These are phyloP conservation scores for Candida schatavii DNA, from an alignment of 805 yeast species.

Conservation along the genomic window DNA sequence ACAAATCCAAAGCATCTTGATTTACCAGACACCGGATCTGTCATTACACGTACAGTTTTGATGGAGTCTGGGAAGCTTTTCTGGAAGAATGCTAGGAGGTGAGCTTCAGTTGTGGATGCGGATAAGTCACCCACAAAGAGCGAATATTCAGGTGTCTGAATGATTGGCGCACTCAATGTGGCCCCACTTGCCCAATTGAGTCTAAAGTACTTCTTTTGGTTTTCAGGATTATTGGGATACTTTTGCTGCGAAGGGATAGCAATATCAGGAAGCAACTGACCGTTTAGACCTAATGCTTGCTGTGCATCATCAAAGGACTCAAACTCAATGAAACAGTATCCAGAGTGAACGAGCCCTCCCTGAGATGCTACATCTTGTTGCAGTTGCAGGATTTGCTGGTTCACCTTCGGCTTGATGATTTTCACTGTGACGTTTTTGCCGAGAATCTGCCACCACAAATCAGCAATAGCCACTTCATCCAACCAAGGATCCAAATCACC, in stretches of 20 bases:
- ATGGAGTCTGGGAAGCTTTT: conserved; percentile 59
- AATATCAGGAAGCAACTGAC: conserved; percentile 59
- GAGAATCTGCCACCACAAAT: conserved; percentile 57
- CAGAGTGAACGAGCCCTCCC: conserved; percentile 38
- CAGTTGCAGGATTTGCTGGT: conserved; percentile 8
- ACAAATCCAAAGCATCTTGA: conserved; percentile 82
- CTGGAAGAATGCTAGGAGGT: conserved; percentile 68
- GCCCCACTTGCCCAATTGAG: conserved; percentile 87
- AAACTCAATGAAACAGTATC: conserved; percentile 79
- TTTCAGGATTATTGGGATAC: conserved; percentile 40
- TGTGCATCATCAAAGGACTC: conserved; percentile 67
- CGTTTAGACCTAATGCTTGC: conserved; percentile 63
- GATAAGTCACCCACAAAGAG: conserved; percentile 81
- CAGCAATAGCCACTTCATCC: conserved; percentile 55
- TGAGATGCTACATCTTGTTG: conserved; percentile 10
- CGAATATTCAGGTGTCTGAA: conserved; percentile 73
- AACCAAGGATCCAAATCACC: conserved; percentile 82
- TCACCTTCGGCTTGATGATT: conserved; percentile 49
- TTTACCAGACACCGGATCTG: conserved; percentile 76
- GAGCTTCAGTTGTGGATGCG: conserved; percentile 79
- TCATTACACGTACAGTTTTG: conserved; percentile 81
- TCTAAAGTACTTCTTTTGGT: conserved; percentile 61
- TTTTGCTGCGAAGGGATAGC: conserved; percentile 45
- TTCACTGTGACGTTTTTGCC: conserved; percentile 61
- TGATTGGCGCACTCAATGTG: conserved; percentile 65